Evolutionary conservation across 768 basidiomycete genomes (phyloP), one percentile per base, ranked within the genome.

Genomic region (Mycena belliarum): DNA sequence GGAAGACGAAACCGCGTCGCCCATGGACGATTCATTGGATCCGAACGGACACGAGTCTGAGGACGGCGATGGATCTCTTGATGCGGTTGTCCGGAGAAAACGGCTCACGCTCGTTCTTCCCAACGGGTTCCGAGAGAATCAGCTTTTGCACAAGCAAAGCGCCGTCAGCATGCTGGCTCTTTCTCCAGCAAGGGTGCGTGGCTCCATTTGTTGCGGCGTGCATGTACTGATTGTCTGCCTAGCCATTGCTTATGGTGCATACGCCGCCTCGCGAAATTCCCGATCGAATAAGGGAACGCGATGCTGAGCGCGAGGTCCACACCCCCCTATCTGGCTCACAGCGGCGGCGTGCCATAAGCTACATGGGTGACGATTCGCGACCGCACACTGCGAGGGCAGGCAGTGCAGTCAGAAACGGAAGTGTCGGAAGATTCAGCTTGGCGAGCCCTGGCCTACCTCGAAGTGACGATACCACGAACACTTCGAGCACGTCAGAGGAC

Each of bases 111-210:
- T 84, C 43, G 70, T 84, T 25, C 70, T 82, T 26, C 80, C 85
- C 4, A 79, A 72, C 40, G 76, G 76, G 47, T 70, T 74, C 53
- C 69, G 66, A 49, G 80, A 80, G 12, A 82, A 84, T 14, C 69
- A 72, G 44, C 68, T 87, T 55, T 74, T 82, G 63, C 73, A 75
- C 57, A 82, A 80, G 63, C 80, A 74, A 54, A 89, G 85, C 69
- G 70, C 79, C 44, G 68, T 89, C 50, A 82, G 82, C 64, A 70
- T 90, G 52, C 79, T 89, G 65, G 87, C 85, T 5, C 78, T 91
- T 58, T 90, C 90, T 29, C 87, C 89, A 12, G 87, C 88, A 29
- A 87, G 91, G 77, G 86, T 86, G 67, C 52, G 74, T 60, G 15
- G 52, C 43, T 29, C 61, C 37, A n/a, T 16, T 43, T 20, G n/a